Evolutionary conservation across 495 filamentous ascomycete species (phyloP), one percentile per base, ranked within the genome.

Genomic region (Letharia columbiana): DNA sequence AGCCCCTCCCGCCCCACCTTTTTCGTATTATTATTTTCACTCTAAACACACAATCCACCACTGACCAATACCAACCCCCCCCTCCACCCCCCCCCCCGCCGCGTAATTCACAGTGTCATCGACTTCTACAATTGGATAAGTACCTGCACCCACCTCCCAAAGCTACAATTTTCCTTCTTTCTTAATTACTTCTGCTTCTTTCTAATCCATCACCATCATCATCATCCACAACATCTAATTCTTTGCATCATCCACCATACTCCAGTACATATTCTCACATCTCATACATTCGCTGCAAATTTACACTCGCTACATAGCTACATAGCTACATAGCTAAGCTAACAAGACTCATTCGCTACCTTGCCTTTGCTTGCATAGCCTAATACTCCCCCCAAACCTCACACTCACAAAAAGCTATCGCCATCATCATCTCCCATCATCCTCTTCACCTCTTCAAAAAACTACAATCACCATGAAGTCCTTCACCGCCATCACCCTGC

Each of bases 401-500:
- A 37, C 31, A n/a, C 47, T 50, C 47, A 50, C n/a, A 50, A 50
- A 45, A 50, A 50, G 4, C 47, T 4, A 20, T 23, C 13, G 1
- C 47, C 47, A 18, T 9, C 47, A 18, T 9, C 23, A 52, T 11
- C 23, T 3, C 15, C 28, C 11, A 9, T 28, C 50, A 54, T 33
- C 50, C 10, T 13, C 50, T 5, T 13, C n/a, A 28, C 23, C 15
- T 7, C n/a, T 1, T n/a, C n/a, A n/a, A n/a, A n/a, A n/a, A n/a
- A n/a, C n/a, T n/a, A n/a, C n/a, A n/a, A n/a, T n/a, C 23, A 28
- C 5, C 31, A 56, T 56, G 52, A 56, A 56, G 52, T 56, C 52
- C 52, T 35, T 56, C 52, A 18, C 13, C 31, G 11, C 52, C 11
- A 0, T 35, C 31, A 35, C 52, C 31, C 31, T 56, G 4, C 28